Evolutionary conservation across 2,329 filamentous ascomycete species (phyloP).

Genomic region (Curvularia verruculosa): DNA sequence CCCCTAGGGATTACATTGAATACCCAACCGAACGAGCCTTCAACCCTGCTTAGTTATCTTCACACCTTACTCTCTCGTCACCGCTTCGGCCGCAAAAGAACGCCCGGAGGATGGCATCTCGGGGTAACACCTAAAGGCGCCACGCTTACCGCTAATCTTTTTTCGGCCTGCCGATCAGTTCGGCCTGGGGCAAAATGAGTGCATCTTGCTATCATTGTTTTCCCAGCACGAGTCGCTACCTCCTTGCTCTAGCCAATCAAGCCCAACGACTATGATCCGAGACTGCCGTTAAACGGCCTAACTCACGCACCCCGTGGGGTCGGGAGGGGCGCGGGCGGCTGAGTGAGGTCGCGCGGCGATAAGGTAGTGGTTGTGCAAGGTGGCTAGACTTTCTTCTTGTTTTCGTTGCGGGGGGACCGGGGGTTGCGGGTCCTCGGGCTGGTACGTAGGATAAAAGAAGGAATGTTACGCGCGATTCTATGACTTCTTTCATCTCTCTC

Average conservation of each 20-base stretch:
- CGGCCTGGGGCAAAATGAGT: neutral
- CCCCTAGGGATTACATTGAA: no score
- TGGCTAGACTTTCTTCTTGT: no score
- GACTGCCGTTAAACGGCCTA: neutral
- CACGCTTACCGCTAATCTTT: neutral
- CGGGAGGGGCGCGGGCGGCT: neutral
- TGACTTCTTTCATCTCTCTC: neutral
- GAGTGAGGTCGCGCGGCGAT: neutral
- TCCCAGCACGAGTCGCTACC: neutral
- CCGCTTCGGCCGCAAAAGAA: neutral
- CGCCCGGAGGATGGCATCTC: neutral
- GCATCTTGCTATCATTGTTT: neutral
- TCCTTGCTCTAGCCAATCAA: neutral
- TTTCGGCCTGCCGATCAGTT: neutral
- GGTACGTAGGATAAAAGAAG: neutral
- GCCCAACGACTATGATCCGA: neutral
- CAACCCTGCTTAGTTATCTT: no score
- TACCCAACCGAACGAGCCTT: no score
- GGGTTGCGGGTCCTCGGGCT: no score
- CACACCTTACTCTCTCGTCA: neutral
- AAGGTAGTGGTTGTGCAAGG: neutral
- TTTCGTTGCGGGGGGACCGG: neutral
- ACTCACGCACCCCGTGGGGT: neutral
- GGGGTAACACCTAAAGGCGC: neutral
- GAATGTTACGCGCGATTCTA: neutral